Percentiles rank a stretch among this genome's conserved stretches.
Conservation (phyloP, 768 basidiomycete species). For the Scleroderma bovista region DNA sequence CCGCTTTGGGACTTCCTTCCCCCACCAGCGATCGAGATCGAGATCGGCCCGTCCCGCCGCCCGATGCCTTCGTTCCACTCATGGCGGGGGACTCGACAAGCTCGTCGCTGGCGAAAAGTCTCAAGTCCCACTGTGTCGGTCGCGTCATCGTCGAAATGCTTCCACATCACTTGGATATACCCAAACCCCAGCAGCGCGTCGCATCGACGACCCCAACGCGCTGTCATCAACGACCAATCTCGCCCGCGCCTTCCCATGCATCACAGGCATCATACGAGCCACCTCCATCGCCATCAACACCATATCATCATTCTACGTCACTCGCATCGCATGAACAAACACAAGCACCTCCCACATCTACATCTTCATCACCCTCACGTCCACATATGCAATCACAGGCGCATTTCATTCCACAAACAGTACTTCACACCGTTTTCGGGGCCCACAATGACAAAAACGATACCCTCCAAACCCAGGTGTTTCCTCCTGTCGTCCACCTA, state of each 20-base stretch:
- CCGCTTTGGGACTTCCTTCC: background rate
- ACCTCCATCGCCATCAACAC: background rate
- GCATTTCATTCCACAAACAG: no score
- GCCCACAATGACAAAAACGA: background rate
- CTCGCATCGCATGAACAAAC: background rate
- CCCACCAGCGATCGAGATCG: background rate
- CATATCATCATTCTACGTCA: background rate
- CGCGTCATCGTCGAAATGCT: slow-evolving; percentile 57
- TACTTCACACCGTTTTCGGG: background rate
- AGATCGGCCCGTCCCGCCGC: background rate
- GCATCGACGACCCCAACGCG: slow-evolving; percentile 5
- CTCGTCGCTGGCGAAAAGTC: slow-evolving; percentile 11
- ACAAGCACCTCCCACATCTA: background rate
- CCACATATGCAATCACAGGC: background rate
- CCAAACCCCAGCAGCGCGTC: slow-evolving; percentile 13
- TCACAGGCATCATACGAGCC: slow-evolving; percentile 4
- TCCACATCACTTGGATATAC: slow-evolving; percentile 34
- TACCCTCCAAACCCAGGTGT: slow-evolving; percentile 15
- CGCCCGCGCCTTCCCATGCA: slow-evolving; percentile 2
- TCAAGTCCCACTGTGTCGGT: slow-evolving; percentile 32
- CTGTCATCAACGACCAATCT: slow-evolving; percentile 3
- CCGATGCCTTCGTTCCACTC: background rate
- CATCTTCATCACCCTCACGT: slow-evolving; percentile 6
- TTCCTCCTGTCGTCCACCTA: slow-evolving; percentile 26
- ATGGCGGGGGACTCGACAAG: background rate